Evolutionary conservation across 2,329 filamentous ascomycete genomes (phyloP).

Genomic region (Mariannaea elegans): DNA sequence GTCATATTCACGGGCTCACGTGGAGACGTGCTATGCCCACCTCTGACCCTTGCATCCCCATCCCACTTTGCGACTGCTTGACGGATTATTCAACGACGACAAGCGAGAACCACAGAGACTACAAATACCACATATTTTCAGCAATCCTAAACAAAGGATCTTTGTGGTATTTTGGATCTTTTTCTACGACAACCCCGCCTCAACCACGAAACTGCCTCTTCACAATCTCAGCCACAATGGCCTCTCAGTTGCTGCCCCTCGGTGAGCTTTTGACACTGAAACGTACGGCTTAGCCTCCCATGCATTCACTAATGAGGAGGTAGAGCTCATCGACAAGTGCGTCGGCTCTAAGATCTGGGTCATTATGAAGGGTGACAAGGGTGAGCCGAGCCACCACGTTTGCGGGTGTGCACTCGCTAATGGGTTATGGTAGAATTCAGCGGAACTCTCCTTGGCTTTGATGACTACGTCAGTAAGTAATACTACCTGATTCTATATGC

Average conservation of each 20-base stretch:
- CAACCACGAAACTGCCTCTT: constrained; percentile 5
- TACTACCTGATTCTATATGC: not conserved
- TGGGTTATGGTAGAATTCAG: constrained; percentile 77
- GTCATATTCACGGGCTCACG: constrained; percentile 49
- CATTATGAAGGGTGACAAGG: constrained; percentile 99
- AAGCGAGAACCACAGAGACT: constrained; percentile 9
- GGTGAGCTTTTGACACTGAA: constrained; percentile 55
- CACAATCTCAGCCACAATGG: constrained; percentile 58
- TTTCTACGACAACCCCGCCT: not conserved
- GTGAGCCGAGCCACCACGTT: constrained; percentile 54
- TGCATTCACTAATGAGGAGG: constrained; percentile 29
- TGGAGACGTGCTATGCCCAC: constrained; percentile 41
- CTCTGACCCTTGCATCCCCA: constrained; percentile 30
- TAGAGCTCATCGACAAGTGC: constrained; percentile 98
- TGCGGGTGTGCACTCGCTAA: constrained; percentile 19
- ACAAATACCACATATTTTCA: not conserved
- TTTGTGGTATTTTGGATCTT: not conserved
- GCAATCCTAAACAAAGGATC: not conserved
- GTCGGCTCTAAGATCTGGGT: constrained; percentile 98
- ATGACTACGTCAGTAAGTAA: constrained; percentile 98
- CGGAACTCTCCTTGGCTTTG: constrained; percentile 92
- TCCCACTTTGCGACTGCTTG: constrained; percentile 41
- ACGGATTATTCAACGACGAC: constrained; percentile 15
- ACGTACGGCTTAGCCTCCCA: constrained; percentile 1
- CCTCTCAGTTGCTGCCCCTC: constrained; percentile 77